Evolutionary conservation across 1,139 yeast species (phyloP), one percentile per base, ranked within the genome.

Genomic region (Candida sojae): DNA sequence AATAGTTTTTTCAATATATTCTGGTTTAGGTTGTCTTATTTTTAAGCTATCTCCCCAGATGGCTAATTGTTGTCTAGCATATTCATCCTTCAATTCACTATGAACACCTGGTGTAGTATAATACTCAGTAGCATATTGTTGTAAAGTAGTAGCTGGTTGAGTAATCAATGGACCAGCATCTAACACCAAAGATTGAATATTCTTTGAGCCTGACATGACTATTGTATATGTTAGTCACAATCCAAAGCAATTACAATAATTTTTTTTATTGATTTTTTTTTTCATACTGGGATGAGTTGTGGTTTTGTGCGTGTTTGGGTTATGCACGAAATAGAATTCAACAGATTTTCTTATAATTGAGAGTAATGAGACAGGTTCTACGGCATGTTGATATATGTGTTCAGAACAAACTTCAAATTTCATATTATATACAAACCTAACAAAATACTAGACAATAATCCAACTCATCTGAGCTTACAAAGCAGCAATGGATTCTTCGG

Each of bases 131-230:
- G 96, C 97, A 61, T 77, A 80, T 53, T 79, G 82, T 62, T 86
- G 86, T 49, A 91, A 75, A 32, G 84, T 80, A 2, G 90, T 77
- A n/a, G 88, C 88, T 6, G 95, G 78, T 61, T 88, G 95, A 2
- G 96, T 87, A 57, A 93, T 86, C 59, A 93, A 73, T 9, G 99
- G 99, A 48, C 96, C 96, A 6, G 98, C 97, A 77, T 93, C 99
- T 56, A 93, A 76, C 12, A 93, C 86, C 49, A 93, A 71, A 2
- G 84, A 71, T 50, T 77, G 73, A 33, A 83, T 82, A 46, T 66
- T 50, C 26, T 49, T 48, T 8, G 44, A 35, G 5, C 40, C 48
- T 9, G 51, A 28, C 54, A 51, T 51, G 37, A 10, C n/a, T 30
- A 11, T 35, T 35, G 38, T 23, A 11, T 34, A 23, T 9, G 23